Base-by-base conservation (phyloP, 441 rosid genomes). In the Manihot esculenta region DNA sequence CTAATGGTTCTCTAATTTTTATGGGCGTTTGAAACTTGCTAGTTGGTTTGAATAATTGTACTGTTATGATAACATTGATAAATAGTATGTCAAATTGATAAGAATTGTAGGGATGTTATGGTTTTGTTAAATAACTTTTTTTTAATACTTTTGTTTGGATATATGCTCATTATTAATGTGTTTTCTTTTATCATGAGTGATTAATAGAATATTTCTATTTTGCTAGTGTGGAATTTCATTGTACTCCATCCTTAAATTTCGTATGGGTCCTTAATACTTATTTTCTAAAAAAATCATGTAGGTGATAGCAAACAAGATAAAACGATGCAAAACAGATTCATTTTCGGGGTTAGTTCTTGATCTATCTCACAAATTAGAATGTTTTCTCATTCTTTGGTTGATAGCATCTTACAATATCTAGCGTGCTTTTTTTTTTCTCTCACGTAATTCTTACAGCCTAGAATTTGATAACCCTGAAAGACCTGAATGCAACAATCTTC, bases 281-380 rank as follows among this genome's bases (percentile, higher is more conserved):
- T n/a, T n/a, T n/a, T n/a, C n/a, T n/a, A n/a, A n/a, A n/a, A n/a
- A n/a, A n/a, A 30, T 30, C 35, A 30, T 83, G 69, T 78, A 92
- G 99, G 88, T 81, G 35, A 87, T 94, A 75, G 89, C 86, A n/a
- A 89, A 87, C 86, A 90, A 92, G 86, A 92, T 94, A 55, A 94
- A 92, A 74, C 86, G 97, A 62, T 94, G 97, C 94, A 92, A 92
- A 84, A 89, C 97, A 2, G 99, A 94, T 76, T 82, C 99, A n/a
- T 86, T 80, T 83, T 45, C 87, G 6, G 88, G 92, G 97, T 94
- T 72, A 80, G 62, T 73, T 69, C 74, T 76, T 45, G 30, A 35
- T 60, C 65, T 72, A 20, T 35, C 66, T 5, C 26, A 70, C 59
- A 50, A 71, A 13, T 70, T 66, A 15, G 42, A 68, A 24, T 33